These are phyloP conservation scores for Xylariaceae sp. DNA, from an alignment of 2,329 filamentous ascomycete species.

Conservation along the genomic window DNA sequence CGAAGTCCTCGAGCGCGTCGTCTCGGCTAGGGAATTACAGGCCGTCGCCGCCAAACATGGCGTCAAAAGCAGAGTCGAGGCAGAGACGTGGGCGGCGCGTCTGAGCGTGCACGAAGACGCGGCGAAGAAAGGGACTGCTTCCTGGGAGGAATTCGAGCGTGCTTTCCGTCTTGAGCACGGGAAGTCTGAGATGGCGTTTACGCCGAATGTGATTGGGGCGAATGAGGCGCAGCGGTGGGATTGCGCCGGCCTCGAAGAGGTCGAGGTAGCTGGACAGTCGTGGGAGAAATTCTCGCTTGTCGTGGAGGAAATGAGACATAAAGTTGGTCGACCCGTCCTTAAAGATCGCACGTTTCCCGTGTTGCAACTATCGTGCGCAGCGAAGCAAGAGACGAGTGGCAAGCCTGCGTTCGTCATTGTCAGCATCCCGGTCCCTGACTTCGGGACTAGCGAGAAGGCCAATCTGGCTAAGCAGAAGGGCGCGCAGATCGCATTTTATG, in stretches of 20 bases:
- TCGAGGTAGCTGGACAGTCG: constrained; percentile 33
- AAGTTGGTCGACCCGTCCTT: constrained; percentile 51
- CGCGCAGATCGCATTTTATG: constrained; percentile 55
- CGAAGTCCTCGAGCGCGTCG: constrained; percentile 46
- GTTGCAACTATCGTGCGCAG: constrained; percentile 53
- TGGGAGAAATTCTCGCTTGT: constrained; percentile 46
- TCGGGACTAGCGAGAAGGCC: constrained; percentile 30
- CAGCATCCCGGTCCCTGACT: constrained; percentile 48
- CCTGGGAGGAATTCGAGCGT: constrained; percentile 57
- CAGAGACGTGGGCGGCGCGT: constrained; percentile 60
- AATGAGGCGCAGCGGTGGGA: constrained; percentile 44
- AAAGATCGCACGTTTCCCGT: constrained; percentile 61
- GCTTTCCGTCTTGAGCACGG: constrained; percentile 55
- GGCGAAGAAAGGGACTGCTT: constrained; percentile 47
- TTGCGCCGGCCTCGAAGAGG: constrained; percentile 37
- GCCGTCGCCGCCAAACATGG: constrained; percentile 27
- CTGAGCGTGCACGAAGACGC: constrained; percentile 55
- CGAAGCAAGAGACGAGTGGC: constrained; percentile 24
- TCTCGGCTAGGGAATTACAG: constrained; percentile 41
- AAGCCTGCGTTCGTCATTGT: constrained; percentile 49
- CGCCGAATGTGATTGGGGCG: constrained; percentile 48
- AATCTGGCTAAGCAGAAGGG: constrained; percentile 38
- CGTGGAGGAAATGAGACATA: constrained; percentile 62
- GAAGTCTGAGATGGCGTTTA: constrained; percentile 52
- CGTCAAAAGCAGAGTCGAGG: constrained; percentile 11